Percentiles rank a stretch among this genome's conserved stretches.
Conservation (phyloP, 2,329 filamentous ascomycete genomes). For the Fusarium sp. region DNA sequence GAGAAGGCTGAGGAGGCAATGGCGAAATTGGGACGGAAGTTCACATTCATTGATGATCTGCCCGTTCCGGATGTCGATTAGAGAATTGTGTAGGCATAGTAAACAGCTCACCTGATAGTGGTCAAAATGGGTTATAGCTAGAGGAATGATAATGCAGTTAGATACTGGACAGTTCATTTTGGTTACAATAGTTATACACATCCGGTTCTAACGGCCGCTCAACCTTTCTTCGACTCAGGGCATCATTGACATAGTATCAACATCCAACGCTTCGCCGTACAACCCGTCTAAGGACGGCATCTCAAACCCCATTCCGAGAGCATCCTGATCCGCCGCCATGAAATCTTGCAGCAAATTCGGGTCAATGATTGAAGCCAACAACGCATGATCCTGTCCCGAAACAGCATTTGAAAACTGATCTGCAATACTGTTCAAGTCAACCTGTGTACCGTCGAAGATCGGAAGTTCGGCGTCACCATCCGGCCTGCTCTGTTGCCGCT, state of each 20-base stretch:
- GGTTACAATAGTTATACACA: no score
- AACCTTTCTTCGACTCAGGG: neutral
- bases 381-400: neutral
- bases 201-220: fast-evolving
- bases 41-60: conserved; percentile 8
- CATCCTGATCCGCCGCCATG: neutral
- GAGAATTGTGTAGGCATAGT: fast-evolving
- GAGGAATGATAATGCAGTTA: neutral
- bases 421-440: neutral
- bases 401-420: neutral
- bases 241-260: neutral
- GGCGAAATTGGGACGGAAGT: conserved; percentile 1
- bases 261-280: neutral
- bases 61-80: conserved; percentile 17
- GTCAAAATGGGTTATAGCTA: fast-evolving
- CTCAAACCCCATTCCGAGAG: neutral
- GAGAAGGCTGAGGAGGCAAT: conserved; percentile 18
- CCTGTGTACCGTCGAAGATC: neutral
- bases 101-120: neutral
- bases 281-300: neutral
- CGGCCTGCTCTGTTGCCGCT: neutral
- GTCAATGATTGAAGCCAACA: neutral
- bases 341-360: neutral
- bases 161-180: neutral
- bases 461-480: neutral